Percentiles rank a stretch among this genome's conserved stretches.
Evolutionary conservation across 768 basidiomycete genomes (phyloP).

Genomic region (Tylopilus cervinicoccineus): DNA sequence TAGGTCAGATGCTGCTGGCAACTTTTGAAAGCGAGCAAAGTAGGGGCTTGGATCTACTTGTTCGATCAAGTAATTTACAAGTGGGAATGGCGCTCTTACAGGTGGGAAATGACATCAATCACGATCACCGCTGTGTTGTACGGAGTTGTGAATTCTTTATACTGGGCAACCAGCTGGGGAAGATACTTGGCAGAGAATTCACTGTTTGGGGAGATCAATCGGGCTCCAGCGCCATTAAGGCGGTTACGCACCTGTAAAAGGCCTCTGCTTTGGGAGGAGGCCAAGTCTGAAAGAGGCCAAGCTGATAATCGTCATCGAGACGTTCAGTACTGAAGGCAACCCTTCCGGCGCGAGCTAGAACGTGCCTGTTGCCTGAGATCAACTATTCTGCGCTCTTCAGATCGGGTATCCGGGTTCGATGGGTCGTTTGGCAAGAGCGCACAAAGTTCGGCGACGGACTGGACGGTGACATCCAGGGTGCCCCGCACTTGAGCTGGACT

Average conservation of each 20-base stretch:
- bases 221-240: constrained; percentile 15
- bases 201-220: constrained; percentile 1
- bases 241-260: constrained; percentile 1
- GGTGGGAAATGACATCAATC: constrained; percentile 29
- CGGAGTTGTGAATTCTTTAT: constrained; percentile 20
- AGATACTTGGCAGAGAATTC: constrained; percentile 38
- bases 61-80: background rate
- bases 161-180: constrained; percentile 31
- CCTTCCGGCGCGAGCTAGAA: background rate
- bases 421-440: constrained; percentile 12
- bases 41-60: constrained; percentile 31
- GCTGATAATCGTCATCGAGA: constrained; percentile 14
- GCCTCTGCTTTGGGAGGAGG: constrained; percentile 7
- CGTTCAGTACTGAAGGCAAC: too few relatives aligned
- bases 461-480: constrained; percentile 8
- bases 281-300: constrained; percentile 27
- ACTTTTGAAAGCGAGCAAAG: constrained; percentile 37
- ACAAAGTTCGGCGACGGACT: constrained; percentile 13
- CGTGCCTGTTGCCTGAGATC: constrained; percentile 12
- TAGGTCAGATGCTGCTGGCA: constrained; percentile 30
- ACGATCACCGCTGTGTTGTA: constrained; percentile 26
- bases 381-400: constrained; percentile 2
- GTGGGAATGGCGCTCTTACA: background rate
- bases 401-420: background rate
- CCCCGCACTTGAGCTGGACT: constrained; percentile 1